Percentiles rank a stretch among this genome's conserved stretches.
phyloP scores from a whole-genome alignment of 108 stramenopile species.

The Fragilariopsis cylindrus region DNA sequence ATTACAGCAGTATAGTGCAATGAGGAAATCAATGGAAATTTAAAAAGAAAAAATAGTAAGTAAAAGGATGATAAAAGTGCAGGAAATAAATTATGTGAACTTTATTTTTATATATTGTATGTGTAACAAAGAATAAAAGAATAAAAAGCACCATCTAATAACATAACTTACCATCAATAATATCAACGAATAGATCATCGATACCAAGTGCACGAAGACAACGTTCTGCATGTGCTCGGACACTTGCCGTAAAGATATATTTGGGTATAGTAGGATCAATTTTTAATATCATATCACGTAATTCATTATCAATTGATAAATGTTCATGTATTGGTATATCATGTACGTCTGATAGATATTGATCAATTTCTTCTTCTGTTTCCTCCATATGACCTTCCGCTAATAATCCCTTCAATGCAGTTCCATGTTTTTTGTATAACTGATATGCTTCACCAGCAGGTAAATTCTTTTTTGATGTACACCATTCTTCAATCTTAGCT shows the following conservation, averaged over 20 bases:
- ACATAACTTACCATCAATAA: conserved; percentile 36
- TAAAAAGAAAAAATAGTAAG: too few relatives aligned
- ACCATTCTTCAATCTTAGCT: conserved; percentile 66
- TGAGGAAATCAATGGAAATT: too few relatives aligned
- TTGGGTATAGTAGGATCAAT: conserved; percentile 68
- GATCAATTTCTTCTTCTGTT: conserved; percentile 49
- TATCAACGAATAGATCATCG: conserved; percentile 51
- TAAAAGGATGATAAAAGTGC: too few relatives aligned
- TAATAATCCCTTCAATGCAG: conserved; percentile 60
- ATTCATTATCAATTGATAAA: conserved; percentile 37
- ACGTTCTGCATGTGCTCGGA: conserved; percentile 52
- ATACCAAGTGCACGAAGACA: conserved; percentile 64
- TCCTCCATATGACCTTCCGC: conserved; percentile 57
- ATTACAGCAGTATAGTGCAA: background rate
- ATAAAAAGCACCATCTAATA: too few relatives aligned
- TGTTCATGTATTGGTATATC: conserved; percentile 49
- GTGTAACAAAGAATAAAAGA: too few relatives aligned
- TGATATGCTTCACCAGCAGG: conserved; percentile 55
- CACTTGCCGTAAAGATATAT: conserved; percentile 70
- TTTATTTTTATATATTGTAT: too few relatives aligned
- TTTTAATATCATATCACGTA: conserved; percentile 43
- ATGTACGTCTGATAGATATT: conserved; percentile 51
- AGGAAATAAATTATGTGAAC: too few relatives aligned
- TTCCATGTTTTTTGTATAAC: conserved; percentile 66
- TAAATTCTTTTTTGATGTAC: conserved; percentile 34